These are phyloP conservation scores for Eimeria praecox DNA, from an alignment of 169 alveolate genomes.

Conservation along the genomic window DNA sequence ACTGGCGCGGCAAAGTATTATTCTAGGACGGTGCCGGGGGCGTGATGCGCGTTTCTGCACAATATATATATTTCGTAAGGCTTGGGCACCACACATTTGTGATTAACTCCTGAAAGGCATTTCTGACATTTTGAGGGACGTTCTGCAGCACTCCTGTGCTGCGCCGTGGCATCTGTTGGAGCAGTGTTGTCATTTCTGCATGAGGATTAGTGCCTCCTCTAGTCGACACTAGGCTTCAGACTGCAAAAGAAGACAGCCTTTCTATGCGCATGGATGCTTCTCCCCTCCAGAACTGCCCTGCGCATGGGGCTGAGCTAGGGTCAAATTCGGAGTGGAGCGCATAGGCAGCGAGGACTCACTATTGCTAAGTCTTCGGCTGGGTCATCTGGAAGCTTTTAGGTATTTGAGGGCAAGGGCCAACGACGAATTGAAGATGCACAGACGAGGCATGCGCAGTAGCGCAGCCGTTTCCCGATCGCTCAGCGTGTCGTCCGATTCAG, in stretches of 20 bases:
- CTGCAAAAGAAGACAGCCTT: not conserved
- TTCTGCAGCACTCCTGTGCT: not conserved
- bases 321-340: not conserved
- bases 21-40: not conserved
- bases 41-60: not conserved
- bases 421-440: not conserved
- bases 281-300: constrained; percentile 9
- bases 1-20: not conserved
- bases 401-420: not conserved
- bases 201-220: not conserved
- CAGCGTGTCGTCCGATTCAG: constrained; percentile 57
- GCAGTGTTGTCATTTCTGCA: not conserved
- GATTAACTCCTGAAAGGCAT: not conserved
- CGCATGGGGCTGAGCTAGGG: not conserved
- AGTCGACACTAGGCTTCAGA: not conserved
- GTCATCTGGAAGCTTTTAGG: not conserved
- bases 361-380: not conserved
- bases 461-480: constrained; percentile 26
- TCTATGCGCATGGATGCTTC: not conserved
- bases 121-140: not conserved
- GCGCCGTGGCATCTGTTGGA: not conserved
- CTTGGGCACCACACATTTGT: not conserved
- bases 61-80: not conserved
- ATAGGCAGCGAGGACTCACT: not conserved
- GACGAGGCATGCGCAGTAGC: not conserved